Base-by-base conservation (phyloP, 768 basidiomycete genomes). In the Sistotremastrum suecicum region DNA sequence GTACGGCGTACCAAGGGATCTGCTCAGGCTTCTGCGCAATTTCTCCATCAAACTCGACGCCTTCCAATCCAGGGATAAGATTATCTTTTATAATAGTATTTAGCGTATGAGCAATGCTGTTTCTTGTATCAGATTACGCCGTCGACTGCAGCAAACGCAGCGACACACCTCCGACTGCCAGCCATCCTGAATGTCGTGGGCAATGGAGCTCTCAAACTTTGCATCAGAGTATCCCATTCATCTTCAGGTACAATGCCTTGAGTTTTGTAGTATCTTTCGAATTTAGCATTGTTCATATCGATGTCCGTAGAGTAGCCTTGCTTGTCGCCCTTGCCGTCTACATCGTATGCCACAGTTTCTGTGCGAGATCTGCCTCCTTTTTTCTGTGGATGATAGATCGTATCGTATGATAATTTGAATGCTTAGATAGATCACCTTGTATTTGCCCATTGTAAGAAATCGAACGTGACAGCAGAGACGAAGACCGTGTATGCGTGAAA, bases 141-240 rank as follows among this genome's bases (percentile, higher is more conserved):
- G 5, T 50, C 36, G 46, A 44, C 29, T 7, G 8, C 30, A 36
- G 37, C 40, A 28, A 32, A 43, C 37, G 34, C 34, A 34, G 11
- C 38, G 34, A 52, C 69, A 47, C 59, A 92, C 92, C 83, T 74
- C 59, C 89, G 71, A 51, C 81, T 88, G 0, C 90, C 88, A 0
- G 90, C 81, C 11, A 99, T 80, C 37, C 95, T 73, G 61, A 99
- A 99, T 0, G 92, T 95, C 0, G 89, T 94, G 3, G 95, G 95
- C 37, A 98, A 66, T 35, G 86, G 84, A 30, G 66, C 66, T 38
- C 75, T 71, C 47, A 94, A 59, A 1, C 73, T 60, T 4, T 74
- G 69, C 51, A 90, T 62, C 48, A 97, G 83, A 1, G 51, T 41
- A 0, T 78, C 71, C 87, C 89, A 98, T 59, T 98, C 87, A 2